These are phyloP conservation scores for Sphagnum fallax DNA, from an alignment of 228 moss, liverwort and hornwort genomes.

Conservation along the genomic window DNA sequence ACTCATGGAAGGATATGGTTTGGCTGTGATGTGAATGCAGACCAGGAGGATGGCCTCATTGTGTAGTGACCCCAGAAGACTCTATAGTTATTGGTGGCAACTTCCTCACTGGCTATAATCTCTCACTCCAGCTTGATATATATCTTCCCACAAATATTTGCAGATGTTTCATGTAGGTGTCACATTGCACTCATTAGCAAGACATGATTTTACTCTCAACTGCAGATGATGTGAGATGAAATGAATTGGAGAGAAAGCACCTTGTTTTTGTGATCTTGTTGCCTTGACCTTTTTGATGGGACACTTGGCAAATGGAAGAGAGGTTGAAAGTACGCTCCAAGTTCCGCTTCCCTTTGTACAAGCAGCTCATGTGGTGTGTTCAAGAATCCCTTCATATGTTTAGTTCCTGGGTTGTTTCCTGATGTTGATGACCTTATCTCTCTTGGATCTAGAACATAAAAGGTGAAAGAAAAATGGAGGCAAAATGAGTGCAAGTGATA, in stretches of 20 bases:
- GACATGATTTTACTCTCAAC: background rate
- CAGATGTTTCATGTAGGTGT: background rate
- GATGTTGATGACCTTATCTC: background rate
- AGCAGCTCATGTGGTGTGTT: conserved; percentile 81
- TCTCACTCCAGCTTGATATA: conserved; percentile 78
- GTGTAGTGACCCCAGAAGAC: conserved; percentile 78
- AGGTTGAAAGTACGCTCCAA: conserved; percentile 75
- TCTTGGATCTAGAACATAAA: no score
- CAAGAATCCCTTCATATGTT: background rate
- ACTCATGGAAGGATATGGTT: background rate
- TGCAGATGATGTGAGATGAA: background rate
- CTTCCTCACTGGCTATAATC: conserved; percentile 73
- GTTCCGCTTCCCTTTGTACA: conserved; percentile 78
- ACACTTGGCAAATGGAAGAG: conserved; percentile 94
- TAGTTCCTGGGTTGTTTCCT: background rate
- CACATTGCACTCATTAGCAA: background rate
- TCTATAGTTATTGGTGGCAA: conserved; percentile 77
- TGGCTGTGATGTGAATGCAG: conserved; percentile 19
- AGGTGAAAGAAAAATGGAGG: no score
- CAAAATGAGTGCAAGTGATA: no score
- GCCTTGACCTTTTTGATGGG: conserved; percentile 32
- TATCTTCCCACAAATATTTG: conserved; percentile 30
- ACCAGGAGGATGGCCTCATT: conserved; percentile 88
- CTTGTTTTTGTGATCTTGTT: background rate
- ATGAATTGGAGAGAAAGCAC: background rate